A percentile compares a stretch with the other conserved stretches of the same genome.
These are phyloP conservation scores for Petunia hybrid DNA, from an alignment of 305 asterid species.

Conservation along the genomic window DNA sequence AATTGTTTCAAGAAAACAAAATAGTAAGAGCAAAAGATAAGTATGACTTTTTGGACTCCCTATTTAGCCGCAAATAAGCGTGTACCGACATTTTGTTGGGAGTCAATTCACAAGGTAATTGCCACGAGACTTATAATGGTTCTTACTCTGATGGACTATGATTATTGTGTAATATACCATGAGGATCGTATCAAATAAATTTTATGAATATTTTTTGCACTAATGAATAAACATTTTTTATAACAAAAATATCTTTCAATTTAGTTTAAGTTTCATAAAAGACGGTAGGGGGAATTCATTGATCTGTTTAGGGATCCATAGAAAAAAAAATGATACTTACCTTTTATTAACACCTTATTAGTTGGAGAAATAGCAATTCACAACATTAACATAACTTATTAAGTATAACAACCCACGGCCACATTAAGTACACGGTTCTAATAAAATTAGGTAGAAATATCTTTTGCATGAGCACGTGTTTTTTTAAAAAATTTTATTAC, in stretches of 20 bases:
- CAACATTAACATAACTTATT: neutral
- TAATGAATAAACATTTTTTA: too few species aligned
- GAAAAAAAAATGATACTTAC: neutral
- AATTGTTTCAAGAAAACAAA: neutral
- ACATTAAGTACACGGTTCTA: conserved; percentile 24
- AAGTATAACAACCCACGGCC: conserved; percentile 2
- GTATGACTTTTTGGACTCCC: neutral
- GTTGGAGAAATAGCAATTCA: neutral
- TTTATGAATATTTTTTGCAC: too few species aligned
- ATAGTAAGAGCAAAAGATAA: neutral
- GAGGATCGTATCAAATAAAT: too few species aligned
- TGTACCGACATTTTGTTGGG: neutral
- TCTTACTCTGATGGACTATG: too few species aligned
- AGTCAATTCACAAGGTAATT: neutral
- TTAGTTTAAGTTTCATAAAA: too few species aligned
- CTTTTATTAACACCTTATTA: neutral
- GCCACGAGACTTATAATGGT: too few species aligned
- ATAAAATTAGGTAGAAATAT: conserved; percentile 44
- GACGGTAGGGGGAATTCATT: too few species aligned
- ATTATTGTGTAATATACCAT: too few species aligned
- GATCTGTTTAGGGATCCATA: too few species aligned
- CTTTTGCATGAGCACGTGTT: conserved; percentile 66
- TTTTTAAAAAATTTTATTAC: neutral
- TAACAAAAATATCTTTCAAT: too few species aligned
- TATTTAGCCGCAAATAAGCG: neutral